Conservation (phyloP, 257 asterid species). For the Mitragyna speciosa region DNA sequence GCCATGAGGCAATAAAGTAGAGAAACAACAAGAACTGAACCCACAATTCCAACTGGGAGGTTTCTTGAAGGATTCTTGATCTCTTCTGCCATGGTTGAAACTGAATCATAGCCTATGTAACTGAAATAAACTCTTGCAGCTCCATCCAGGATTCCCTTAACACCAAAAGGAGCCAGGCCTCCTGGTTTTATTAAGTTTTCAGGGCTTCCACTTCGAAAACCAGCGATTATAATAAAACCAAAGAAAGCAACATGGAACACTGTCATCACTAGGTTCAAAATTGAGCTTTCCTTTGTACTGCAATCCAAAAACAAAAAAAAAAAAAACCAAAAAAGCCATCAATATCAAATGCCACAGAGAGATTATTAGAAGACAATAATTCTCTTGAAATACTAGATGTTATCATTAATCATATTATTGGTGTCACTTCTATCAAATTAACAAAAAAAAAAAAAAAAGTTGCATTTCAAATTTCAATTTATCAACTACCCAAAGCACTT, state of each 20-base stretch:
- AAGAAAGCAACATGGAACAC: constrained; percentile 40
- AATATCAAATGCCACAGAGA: constrained; percentile 8
- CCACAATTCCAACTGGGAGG: constrained; percentile 41
- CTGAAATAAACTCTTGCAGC: constrained; percentile 46
- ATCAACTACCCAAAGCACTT: background rate
- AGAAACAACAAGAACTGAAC: constrained; percentile 47
- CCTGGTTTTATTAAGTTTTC: constrained; percentile 34
- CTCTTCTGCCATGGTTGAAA: constrained; percentile 52
- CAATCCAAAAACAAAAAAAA: background rate
- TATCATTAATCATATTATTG: background rate
- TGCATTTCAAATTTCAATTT: constrained; percentile 1
- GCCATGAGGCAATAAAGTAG: constrained; percentile 45
- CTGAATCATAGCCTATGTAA: constrained; percentile 47
- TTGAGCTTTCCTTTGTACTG: constrained; percentile 48
- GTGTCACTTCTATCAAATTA: background rate
- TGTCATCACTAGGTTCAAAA: constrained; percentile 41
- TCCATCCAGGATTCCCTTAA: constrained; percentile 42
- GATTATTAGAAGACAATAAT: background rate
- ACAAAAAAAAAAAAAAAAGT: background rate
- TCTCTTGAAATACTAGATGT: constrained; percentile 6
- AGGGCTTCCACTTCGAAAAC: constrained; percentile 33
- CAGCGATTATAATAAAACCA: constrained; percentile 39
- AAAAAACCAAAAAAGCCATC: constrained; percentile 6
- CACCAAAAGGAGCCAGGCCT: constrained; percentile 40
- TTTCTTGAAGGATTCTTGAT: constrained; percentile 38